Base-by-base conservation (phyloP, 139 green algal species). In the Medakamo hakoo region DNA sequence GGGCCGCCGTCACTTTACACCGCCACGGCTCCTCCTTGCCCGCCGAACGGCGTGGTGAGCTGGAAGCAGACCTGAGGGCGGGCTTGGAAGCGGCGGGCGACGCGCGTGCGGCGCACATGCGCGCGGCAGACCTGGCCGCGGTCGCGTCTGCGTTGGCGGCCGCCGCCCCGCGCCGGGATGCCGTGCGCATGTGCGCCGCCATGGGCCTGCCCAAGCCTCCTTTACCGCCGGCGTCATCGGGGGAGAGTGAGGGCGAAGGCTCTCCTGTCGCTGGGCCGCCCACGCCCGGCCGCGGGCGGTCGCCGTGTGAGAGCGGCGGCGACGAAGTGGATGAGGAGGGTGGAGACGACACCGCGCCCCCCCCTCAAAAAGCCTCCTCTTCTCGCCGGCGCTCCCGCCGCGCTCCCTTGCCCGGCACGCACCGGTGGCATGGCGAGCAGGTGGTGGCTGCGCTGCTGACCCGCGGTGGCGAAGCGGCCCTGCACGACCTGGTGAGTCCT, bases 401-500 rank as follows among this genome's bases (percentile, higher is more conserved):
- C n/a, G n/a, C n/a, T n/a, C n/a, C n/a, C n/a, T n/a, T n/a, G n/a
- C n/a, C n/a, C n/a, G n/a, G n/a, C n/a, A n/a, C 81, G 3, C 83
- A 89, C 58, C 19, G 49, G 20, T 89, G 82, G 81, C 82, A 89
- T 60, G 81, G 81, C 1, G 58, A 80, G 63, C 60, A 79, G 58
- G 71, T 90, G 30, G 80, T 92, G 28, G 56, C 58, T 30, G 56
- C 57, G 30, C 63, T 73, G 24, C n/a, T 79, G 58, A 67, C 55
- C 21, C 2, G 55, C 28, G 70, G 71, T 3, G 85, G 84, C 1
- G 75, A 82, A 19, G 66, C 66, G 23, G 82, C 65, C 40, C 65
- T 92, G 60, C 69, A 78, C 28, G 28, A 70, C 14, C 65, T 92
- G 5, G n/a, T n/a, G n/a, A n/a, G n/a, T n/a, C n/a, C n/a, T n/a